These are phyloP conservation scores for Phlebiopsis gigantea DNA, from an alignment of 768 basidiomycete species.

Conservation along the genomic window DNA sequence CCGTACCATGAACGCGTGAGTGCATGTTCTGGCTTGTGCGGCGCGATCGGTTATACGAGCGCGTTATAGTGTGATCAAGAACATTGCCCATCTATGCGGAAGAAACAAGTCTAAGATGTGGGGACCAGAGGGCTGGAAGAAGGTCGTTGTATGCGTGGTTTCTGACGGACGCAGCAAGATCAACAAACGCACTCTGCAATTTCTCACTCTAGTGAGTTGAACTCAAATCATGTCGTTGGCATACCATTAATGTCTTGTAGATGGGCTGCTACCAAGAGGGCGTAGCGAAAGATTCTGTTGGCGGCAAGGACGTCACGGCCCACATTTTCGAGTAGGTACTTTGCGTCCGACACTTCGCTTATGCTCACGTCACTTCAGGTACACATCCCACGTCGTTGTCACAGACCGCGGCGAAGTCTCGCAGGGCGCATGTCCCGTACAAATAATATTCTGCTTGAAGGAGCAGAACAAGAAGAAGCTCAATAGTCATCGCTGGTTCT, in stretches of 20 bases:
- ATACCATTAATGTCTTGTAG: slow-evolving; percentile 27
- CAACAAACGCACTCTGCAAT: slow-evolving; percentile 88
- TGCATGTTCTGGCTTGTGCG: slow-evolving; percentile 12
- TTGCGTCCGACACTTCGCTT: not conserved
- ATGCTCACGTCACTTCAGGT: slow-evolving; percentile 33
- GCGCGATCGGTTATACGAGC: slow-evolving; percentile 10
- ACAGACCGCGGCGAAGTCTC: slow-evolving; percentile 78
- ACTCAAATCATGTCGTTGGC: slow-evolving; percentile 5
- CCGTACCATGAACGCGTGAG: slow-evolving; percentile 81
- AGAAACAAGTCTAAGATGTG: slow-evolving; percentile 70
- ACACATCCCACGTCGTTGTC: slow-evolving; percentile 75
- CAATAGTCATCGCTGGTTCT: slow-evolving; percentile 96
- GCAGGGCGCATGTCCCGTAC: slow-evolving; percentile 71
- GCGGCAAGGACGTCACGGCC: slow-evolving; percentile 86
- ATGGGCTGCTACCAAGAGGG: slow-evolving; percentile 90
- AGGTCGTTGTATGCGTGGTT: slow-evolving; percentile 83
- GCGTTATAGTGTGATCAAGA: slow-evolving; percentile 72
- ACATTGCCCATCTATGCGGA: slow-evolving; percentile 73
- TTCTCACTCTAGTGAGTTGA: slow-evolving; percentile 63
- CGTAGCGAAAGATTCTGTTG: slow-evolving; percentile 83
- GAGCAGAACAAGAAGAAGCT: slow-evolving; percentile 98
- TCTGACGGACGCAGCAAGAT: slow-evolving; percentile 84
- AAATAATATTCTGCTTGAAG: slow-evolving; percentile 87
- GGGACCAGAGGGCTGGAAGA: slow-evolving; percentile 89
- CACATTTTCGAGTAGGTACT: slow-evolving; percentile 82